phyloP scores from a whole-genome alignment of 805 yeast genomes.

The Naumovozyma baii region DNA sequence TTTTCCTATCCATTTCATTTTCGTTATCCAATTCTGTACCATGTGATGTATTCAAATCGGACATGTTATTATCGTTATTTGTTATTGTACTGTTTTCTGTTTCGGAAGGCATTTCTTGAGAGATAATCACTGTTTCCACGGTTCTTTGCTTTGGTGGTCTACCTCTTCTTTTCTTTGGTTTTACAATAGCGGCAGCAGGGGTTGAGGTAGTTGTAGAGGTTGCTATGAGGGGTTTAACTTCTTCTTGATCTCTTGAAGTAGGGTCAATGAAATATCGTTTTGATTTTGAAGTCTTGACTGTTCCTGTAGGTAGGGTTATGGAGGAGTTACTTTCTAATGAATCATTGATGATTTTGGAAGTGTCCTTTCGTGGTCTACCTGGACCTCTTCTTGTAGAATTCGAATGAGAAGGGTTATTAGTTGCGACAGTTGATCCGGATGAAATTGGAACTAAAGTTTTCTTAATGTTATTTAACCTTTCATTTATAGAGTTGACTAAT shows the following conservation, averaged over 20 bases:
- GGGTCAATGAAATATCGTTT: constrained; percentile 28
- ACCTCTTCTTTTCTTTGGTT: constrained; percentile 24
- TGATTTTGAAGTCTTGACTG: constrained; percentile 23
- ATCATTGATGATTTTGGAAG: constrained; percentile 3
- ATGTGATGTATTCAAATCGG: constrained; percentile 41
- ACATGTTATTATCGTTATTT: neutral
- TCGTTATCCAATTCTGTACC: constrained; percentile 48
- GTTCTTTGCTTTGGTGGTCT: constrained; percentile 29
- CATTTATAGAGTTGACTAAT: constrained; percentile 23
- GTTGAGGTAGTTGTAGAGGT: constrained; percentile 4
- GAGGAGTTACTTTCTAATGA: constrained; percentile 4
- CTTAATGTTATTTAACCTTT: constrained; percentile 10
- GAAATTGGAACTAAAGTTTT: neutral
- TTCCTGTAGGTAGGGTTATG: constrained; percentile 22
- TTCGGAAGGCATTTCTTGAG: neutral
- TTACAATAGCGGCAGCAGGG: constrained; percentile 1
- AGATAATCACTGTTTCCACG: constrained; percentile 21
- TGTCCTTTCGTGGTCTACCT: constrained; percentile 28
- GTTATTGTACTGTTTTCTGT: neutral
- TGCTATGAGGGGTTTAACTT: neutral
- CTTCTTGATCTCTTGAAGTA: neutral
- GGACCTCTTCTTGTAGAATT: constrained; percentile 23
- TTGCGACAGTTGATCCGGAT: neutral
- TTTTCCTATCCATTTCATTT: constrained; percentile 37
- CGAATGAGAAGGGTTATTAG: neutral